phyloP scores from a whole-genome alignment of 495 filamentous ascomycete genomes.

The Trichoderma virens region DNA sequence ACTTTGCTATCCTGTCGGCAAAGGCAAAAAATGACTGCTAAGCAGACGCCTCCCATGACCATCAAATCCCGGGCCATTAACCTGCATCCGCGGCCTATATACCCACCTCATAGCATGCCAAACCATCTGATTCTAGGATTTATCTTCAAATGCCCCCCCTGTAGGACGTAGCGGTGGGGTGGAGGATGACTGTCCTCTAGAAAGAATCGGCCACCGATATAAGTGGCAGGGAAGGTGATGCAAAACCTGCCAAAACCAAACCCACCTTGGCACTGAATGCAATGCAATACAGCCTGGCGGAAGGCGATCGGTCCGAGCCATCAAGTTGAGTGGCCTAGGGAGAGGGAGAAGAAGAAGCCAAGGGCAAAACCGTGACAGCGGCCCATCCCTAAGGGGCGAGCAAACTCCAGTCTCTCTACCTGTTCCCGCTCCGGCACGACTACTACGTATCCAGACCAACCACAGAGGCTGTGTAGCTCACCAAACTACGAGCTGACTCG shows the following conservation, averaged over 20 bases:
- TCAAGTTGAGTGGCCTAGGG: too few relatives aligned
- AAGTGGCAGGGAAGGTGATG: not conserved
- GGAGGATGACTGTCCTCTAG: not conserved
- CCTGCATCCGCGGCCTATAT: not conserved
- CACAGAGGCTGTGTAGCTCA: not conserved
- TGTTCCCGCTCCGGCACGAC: too few relatives aligned
- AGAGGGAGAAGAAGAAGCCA: not conserved
- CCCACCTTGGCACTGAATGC: not conserved
- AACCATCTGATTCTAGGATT: not conserved
- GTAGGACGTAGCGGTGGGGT: not conserved
- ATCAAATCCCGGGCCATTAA: not conserved
- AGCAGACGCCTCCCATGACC: not conserved
- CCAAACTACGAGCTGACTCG: not conserved
- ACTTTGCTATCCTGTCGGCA: not conserved
- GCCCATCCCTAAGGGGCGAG: too few relatives aligned
- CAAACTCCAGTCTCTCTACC: too few relatives aligned
- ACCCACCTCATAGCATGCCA: not conserved
- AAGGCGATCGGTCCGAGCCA: conserved; percentile 1
- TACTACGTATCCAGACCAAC: not conserved
- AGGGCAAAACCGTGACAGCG: not conserved
- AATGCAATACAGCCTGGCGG: not conserved
- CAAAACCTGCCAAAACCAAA: not conserved
- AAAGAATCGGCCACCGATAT: conserved; percentile 3
- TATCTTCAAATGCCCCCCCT: not conserved
- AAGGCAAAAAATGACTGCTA: not conserved